Percentiles rank a stretch among this genome's conserved stretches.
These are phyloP conservation scores for Lichtheimia ramosa DNA, from an alignment of 371 early-diverging fungal species.

Conservation along the genomic window DNA sequence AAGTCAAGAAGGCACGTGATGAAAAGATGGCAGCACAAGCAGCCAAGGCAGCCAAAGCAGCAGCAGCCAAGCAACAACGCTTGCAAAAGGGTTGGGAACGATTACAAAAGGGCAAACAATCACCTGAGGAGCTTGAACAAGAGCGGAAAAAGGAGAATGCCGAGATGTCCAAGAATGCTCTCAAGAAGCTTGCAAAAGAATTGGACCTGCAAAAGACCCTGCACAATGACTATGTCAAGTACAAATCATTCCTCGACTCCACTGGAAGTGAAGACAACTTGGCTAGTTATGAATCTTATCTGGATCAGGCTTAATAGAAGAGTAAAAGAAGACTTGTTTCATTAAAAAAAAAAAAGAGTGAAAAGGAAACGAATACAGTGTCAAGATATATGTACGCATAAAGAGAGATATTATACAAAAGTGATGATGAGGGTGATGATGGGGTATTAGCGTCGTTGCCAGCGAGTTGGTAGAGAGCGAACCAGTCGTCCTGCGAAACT, in stretches of 20 bases:
- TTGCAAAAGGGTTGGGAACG: constrained; percentile 45
- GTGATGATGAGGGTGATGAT: background rate
- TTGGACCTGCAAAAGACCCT: constrained; percentile 82
- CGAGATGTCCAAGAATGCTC: constrained; percentile 66
- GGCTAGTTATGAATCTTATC: constrained; percentile 6
- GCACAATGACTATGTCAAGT: constrained; percentile 78
- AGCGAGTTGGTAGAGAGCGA: constrained; percentile 2
- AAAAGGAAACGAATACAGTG: background rate
- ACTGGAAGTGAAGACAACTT: constrained; percentile 6
- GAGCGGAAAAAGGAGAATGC: constrained; percentile 62
- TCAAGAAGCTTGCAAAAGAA: constrained; percentile 90
- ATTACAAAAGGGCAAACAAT: constrained; percentile 74
- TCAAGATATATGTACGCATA: no score
- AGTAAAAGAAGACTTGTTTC: background rate
- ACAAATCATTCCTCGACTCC: constrained; percentile 2
- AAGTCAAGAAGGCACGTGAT: constrained; percentile 65
- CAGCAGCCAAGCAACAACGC: constrained; percentile 65
- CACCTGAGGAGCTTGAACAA: constrained; percentile 82
- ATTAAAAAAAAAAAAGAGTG: background rate
- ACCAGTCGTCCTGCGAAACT: constrained; percentile 4
- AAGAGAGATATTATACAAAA: background rate
- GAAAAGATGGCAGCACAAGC: constrained; percentile 62
- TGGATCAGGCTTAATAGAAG: constrained; percentile 5
- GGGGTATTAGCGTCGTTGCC: constrained; percentile 3
- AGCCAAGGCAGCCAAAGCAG: constrained; percentile 63